Evolutionary conservation across 2,329 filamentous ascomycete genomes (phyloP).

Genomic region (Truncatella angustata): DNA sequence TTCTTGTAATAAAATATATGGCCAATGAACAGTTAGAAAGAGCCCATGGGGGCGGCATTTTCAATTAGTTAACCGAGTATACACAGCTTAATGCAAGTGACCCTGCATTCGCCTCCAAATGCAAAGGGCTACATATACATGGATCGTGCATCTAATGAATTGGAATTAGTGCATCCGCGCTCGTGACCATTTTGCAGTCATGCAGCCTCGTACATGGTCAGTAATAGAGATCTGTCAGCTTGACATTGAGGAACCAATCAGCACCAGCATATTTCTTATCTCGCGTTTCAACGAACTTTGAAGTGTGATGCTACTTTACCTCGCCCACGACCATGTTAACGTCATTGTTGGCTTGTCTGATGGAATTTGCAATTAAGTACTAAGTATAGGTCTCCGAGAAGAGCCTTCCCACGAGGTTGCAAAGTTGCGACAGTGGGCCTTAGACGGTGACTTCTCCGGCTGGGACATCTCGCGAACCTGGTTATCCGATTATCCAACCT

Average conservation of each 20-base stretch:
- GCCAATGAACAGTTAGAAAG: background rate
- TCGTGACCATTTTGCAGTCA: background rate
- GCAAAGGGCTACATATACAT: background rate
- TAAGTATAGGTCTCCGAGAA: background rate
- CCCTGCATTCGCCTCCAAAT: background rate
- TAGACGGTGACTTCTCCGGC: no score
- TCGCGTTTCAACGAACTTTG: no score
- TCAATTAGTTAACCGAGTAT: background rate
- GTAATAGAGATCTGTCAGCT: constrained; percentile 5
- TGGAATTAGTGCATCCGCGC: background rate
- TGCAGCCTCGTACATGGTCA: constrained; percentile 1
- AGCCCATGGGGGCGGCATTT: background rate
- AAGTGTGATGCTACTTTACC: background rate
- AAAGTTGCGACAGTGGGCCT: no score
- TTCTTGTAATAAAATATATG: background rate
- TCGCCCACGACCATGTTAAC: no score
- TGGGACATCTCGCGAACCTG: no score
- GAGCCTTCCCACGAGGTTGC: no score
- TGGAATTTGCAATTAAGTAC: background rate
- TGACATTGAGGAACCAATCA: background rate
- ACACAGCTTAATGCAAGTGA: background rate
- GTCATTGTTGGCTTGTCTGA: no score
- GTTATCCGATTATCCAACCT: no score
- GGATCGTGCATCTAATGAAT: background rate
- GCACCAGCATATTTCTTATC: background rate